A percentile compares a stretch with the other conserved stretches of the same genome.
Conservation (phyloP, 2,329 filamentous ascomycete species). For the Fusarium sp. region DNA sequence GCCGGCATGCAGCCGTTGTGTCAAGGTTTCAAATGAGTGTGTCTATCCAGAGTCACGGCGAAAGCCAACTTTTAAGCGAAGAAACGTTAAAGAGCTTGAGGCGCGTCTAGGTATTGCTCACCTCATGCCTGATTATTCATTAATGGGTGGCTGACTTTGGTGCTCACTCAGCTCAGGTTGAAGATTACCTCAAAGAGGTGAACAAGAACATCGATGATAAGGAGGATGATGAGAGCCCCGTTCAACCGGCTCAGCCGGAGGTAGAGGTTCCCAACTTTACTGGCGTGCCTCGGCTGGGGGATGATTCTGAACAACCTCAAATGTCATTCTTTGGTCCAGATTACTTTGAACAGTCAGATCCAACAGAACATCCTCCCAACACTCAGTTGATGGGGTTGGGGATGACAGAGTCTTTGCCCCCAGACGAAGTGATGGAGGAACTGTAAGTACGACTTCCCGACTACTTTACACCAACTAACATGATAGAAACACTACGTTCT, state of each 20-base stretch:
- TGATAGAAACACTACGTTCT: conserved; percentile 77
- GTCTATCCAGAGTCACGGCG: conserved; percentile 89
- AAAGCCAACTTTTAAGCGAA: conserved; percentile 88
- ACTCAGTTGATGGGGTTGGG: conserved; percentile 78
- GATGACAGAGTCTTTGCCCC: conserved; percentile 83
- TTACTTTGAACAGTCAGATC: conserved; percentile 17
- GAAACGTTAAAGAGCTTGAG: conserved; percentile 92
- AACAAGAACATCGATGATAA: conserved; percentile 52
- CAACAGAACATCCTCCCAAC: conserved; percentile 21
- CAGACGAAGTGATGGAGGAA: conserved; percentile 83
- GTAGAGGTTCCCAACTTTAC: conserved; percentile 17
- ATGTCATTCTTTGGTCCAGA: conserved; percentile 31
- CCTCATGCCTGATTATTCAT: background rate
- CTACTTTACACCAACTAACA: conserved; percentile 5
- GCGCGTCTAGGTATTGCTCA: conserved; percentile 79
- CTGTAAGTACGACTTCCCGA: conserved; percentile 66
- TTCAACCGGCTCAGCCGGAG: conserved; percentile 27
- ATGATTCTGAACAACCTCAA: conserved; percentile 9
- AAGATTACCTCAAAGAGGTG: conserved; percentile 79
- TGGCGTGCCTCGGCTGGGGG: conserved; percentile 4
- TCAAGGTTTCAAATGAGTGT: conserved; percentile 80
- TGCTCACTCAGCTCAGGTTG: conserved; percentile 78
- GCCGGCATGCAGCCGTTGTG: conserved; percentile 84
- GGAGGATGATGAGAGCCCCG: conserved; percentile 42
- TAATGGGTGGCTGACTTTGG: conserved; percentile 18